phyloP scores from a whole-genome alignment of 257 asterid genomes.

The Jacaranda mimosifolia region DNA sequence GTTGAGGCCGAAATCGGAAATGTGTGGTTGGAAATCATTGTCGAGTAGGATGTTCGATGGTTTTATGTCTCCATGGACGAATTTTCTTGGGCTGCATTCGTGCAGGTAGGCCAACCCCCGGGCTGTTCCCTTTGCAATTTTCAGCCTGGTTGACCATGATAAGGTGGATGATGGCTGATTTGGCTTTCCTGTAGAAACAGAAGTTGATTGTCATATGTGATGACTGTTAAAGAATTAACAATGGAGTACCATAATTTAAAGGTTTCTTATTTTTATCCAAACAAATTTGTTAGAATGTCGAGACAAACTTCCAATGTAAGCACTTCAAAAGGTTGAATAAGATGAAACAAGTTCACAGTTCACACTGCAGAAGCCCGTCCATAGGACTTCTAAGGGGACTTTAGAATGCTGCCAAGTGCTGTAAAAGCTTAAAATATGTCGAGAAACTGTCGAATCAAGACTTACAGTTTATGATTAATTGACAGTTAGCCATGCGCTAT shows the following conservation, averaged over 20 bases:
- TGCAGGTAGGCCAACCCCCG: slow-evolving; percentile 92
- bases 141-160: slow-evolving; percentile 80
- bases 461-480: background rate
- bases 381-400: no score
- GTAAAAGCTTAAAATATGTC: no score
- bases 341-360: no score
- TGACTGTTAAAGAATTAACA: no score
- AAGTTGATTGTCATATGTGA: slow-evolving; percentile 17
- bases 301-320: background rate
- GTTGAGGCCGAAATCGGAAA: slow-evolving; percentile 93
- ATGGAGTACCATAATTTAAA: background rate
- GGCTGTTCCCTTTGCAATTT: slow-evolving; percentile 75
- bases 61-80: slow-evolving; percentile 83
- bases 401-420: no score
- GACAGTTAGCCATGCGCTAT: background rate
- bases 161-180: slow-evolving; percentile 66
- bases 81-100: slow-evolving; percentile 94
- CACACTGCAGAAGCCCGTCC: no score
- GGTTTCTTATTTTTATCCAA: background rate
- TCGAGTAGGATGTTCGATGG: slow-evolving; percentile 95
- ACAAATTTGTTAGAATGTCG: slow-evolving; percentile 9
- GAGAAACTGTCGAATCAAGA: no score
- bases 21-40: slow-evolving; percentile 67
- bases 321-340: no score
- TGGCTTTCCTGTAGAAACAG: slow-evolving; percentile 60